Evolutionary conservation across 805 yeast species (phyloP).

Genomic region (Teunomyces tritomae): DNA sequence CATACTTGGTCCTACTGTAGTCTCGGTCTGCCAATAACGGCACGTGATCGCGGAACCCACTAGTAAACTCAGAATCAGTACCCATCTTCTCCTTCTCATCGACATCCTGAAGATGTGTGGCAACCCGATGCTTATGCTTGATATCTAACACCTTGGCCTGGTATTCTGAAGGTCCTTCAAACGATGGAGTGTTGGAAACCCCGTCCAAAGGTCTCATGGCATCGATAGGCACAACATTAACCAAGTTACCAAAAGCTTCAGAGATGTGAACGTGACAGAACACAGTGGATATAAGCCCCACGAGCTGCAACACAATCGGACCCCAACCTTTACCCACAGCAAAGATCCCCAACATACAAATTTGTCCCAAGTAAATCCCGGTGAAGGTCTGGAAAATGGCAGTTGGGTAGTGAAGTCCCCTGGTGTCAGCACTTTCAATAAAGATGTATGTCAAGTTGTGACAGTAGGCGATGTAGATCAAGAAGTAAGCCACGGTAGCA

Average conservation of each 20-base stretch:
- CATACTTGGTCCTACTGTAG: slow-evolving; percentile 29
- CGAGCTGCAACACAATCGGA: slow-evolving; percentile 73
- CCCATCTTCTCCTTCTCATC: slow-evolving; percentile 18
- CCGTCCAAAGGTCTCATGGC: slow-evolving; percentile 80
- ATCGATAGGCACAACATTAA: slow-evolving; percentile 61
- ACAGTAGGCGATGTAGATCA: slow-evolving; percentile 73
- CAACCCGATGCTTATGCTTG: slow-evolving; percentile 5
- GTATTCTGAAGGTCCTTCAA: slow-evolving; percentile 32
- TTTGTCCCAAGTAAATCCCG: slow-evolving; percentile 85
- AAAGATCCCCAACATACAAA: slow-evolving; percentile 82
- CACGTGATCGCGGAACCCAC: slow-evolving; percentile 22
- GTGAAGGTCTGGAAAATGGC: slow-evolving; percentile 86
- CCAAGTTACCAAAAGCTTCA: slow-evolving; percentile 62
- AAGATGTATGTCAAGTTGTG: slow-evolving; percentile 75
- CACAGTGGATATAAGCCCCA: slow-evolving; percentile 61
- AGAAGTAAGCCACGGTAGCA: slow-evolving; percentile 63
- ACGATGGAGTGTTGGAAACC: slow-evolving; percentile 59
- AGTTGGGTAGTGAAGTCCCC: slow-evolving; percentile 84
- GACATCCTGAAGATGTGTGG: slow-evolving; percentile 8
- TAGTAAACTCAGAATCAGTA: slow-evolving; percentile 5
- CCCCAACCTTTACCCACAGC: slow-evolving; percentile 96
- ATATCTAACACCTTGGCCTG: slow-evolving; percentile 27
- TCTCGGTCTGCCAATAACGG: slow-evolving; percentile 74
- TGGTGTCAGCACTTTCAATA: slow-evolving; percentile 64
- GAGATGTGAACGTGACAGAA: slow-evolving; percentile 67